Evolutionary conservation across 257 asterid genomes (phyloP).

Genomic region (Knoxia roxburghii): DNA sequence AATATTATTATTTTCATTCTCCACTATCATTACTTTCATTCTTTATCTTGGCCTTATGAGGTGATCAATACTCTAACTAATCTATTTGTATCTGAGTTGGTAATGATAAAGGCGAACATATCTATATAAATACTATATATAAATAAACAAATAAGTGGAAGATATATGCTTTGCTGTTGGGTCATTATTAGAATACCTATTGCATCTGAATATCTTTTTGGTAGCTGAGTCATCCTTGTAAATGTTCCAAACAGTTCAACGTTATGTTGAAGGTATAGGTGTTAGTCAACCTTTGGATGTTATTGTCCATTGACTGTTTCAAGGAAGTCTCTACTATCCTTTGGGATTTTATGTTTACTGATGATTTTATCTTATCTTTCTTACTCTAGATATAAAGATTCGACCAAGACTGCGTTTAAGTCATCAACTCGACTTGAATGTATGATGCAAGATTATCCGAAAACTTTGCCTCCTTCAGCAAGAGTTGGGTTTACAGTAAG

Average conservation of each 20-base stretch:
- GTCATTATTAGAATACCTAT: background rate
- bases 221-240: background rate
- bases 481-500: conserved; percentile 98
- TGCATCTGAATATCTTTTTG: background rate
- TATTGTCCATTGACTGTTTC: background rate
- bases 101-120: background rate
- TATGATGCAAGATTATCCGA: conserved; percentile 99
- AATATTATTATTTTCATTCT: background rate
- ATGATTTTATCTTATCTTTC: conserved; percentile 9
- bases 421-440: conserved; percentile 99
- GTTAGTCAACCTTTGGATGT: background rate
- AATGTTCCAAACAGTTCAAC: background rate
- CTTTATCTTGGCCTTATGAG: background rate
- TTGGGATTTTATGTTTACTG: background rate
- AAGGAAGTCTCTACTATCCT: background rate
- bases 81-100: background rate
- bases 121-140: no score
- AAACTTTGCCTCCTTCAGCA: conserved; percentile 88
- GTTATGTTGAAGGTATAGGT: background rate
- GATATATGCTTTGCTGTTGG: background rate
- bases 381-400: conserved; percentile 78
- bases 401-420: conserved; percentile 80
- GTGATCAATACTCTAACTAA: background rate
- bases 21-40: background rate
- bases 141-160: background rate